Evolutionary conservation across 1,284 basidiomycete species (phyloP).

Genomic region (Fomitopsis schrenkii): DNA sequence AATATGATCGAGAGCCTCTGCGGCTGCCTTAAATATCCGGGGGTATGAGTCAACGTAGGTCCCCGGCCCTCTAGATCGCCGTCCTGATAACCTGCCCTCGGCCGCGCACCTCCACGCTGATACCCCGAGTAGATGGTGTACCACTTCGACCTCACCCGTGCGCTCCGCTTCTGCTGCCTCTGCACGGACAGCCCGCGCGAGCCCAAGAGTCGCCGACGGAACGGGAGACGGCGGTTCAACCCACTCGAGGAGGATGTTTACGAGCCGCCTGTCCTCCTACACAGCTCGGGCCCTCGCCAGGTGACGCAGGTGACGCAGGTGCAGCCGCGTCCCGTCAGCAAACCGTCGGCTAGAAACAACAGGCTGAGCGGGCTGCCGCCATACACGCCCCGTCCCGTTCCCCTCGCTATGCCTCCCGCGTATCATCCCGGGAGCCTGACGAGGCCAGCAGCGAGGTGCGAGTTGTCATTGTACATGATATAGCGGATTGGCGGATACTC

Average conservation of each 20-base stretch:
- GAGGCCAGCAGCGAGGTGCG: not conserved
- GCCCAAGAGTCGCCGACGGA: not conserved
- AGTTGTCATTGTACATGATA: no score
- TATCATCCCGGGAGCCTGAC: not conserved
- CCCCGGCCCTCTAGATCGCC: not conserved
- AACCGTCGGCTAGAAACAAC: not conserved
- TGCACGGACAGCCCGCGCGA: constrained; percentile 12
- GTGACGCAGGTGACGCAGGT: not conserved
- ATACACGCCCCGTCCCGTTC: not conserved
- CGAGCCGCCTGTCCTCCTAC: constrained; percentile 10
- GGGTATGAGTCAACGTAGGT: no score
- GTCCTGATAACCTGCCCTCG: not conserved
- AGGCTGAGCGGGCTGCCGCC: not conserved
- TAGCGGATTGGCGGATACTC: not conserved
- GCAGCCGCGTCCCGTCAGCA: not conserved
- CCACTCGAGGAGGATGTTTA: constrained; percentile 12
- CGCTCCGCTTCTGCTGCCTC: constrained; percentile 19
- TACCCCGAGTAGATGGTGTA: not conserved
- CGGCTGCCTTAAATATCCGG: not conserved
- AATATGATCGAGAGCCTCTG: not conserved
- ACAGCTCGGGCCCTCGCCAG: not conserved
- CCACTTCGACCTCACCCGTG: constrained; percentile 11
- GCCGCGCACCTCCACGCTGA: not conserved
- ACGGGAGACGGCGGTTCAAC: constrained; percentile 3
- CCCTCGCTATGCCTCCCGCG: not conserved